Evolutionary conservation across 1,284 basidiomycete genomes (phyloP).

Genomic region (Ceratobasidium sp.): DNA sequence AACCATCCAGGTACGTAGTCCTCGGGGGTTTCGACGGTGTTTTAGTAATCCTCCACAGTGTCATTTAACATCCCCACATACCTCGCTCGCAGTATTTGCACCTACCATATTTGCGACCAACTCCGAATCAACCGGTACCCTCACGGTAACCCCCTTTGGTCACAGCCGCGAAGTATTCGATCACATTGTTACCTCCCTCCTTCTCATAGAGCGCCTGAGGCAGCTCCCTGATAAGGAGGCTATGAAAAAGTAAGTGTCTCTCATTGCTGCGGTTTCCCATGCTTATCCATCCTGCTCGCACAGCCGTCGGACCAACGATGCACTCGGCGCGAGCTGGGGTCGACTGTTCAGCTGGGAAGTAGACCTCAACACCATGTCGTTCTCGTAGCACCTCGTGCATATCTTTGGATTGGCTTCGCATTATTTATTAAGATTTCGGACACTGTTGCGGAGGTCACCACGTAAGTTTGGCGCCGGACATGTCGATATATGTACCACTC

Average conservation of each 20-base stretch:
- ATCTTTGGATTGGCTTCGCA: slow-evolving; percentile 1
- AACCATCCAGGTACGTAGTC: slow-evolving; percentile 20
- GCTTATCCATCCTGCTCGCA: background rate
- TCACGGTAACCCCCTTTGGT: slow-evolving; percentile 23
- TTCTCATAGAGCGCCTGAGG: slow-evolving; percentile 32
- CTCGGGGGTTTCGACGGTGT: background rate
- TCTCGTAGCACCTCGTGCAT: slow-evolving; percentile 6
- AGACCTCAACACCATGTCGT: slow-evolving; percentile 34
- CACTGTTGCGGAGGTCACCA: slow-evolving; percentile 10
- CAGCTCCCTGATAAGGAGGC: slow-evolving; percentile 38
- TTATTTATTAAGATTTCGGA: slow-evolving; percentile 27
- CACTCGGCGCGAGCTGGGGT: slow-evolving; percentile 33
- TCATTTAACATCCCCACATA: slow-evolving; percentile 10
- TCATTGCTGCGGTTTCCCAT: background rate
- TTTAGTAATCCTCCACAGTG: slow-evolving; percentile 1
- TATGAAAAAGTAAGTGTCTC: slow-evolving; percentile 26
- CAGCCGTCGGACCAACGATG: slow-evolving; percentile 31
- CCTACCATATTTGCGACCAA: slow-evolving; percentile 36
- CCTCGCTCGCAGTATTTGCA: slow-evolving; percentile 29
- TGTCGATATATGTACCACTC: slow-evolving; percentile 9
- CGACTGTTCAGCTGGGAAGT: slow-evolving; percentile 37
- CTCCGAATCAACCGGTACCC: slow-evolving; percentile 27
- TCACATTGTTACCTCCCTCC: slow-evolving; percentile 28
- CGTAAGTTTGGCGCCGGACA: background rate
- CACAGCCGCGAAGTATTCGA: slow-evolving; percentile 34